Evolutionary conservation across 306 rosid species (phyloP).

Genomic region (Lagenaria siceraria): DNA sequence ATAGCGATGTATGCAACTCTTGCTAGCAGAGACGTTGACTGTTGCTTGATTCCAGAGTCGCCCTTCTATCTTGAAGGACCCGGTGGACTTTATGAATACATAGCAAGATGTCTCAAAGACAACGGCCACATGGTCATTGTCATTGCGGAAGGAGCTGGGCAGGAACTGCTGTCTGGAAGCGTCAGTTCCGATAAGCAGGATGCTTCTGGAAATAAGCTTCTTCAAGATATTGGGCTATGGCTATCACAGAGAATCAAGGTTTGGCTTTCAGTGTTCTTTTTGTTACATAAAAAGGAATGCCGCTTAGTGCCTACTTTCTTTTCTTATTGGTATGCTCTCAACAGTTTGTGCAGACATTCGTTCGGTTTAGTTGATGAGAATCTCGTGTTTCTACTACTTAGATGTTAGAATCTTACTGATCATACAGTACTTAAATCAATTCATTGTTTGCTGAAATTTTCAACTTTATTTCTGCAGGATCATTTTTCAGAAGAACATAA

Average conservation of each 20-base stretch:
- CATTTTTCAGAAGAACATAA: constrained; percentile 42
- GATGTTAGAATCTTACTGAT: background rate
- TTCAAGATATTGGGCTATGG: constrained; percentile 88
- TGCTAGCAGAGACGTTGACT: constrained; percentile 93
- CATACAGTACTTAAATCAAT: background rate
- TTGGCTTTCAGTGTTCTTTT: background rate
- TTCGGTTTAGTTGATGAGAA: background rate
- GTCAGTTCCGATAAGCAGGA: constrained; percentile 32
- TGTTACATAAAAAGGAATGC: background rate
- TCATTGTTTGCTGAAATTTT: background rate
- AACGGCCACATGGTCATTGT: constrained; percentile 93
- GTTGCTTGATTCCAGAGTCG: constrained; percentile 96
- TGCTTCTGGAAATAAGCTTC: constrained; percentile 93
- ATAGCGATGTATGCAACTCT: constrained; percentile 95
- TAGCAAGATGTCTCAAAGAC: constrained; percentile 63
- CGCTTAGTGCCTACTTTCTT: background rate
- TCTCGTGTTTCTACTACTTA: background rate
- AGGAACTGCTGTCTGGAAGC: constrained; percentile 64
- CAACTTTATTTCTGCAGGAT: constrained; percentile 39
- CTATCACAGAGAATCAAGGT: constrained; percentile 76
- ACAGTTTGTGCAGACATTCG: too few species aligned
- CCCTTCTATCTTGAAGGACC: constrained; percentile 86
- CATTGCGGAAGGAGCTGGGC: constrained; percentile 99
- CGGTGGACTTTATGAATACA: constrained; percentile 77
- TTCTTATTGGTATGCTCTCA: background rate